Percentiles rank a stretch among this genome's conserved stretches.
Evolutionary conservation across 2,329 filamentous ascomycete species (phyloP).

Genomic region (Daldinia sp.): DNA sequence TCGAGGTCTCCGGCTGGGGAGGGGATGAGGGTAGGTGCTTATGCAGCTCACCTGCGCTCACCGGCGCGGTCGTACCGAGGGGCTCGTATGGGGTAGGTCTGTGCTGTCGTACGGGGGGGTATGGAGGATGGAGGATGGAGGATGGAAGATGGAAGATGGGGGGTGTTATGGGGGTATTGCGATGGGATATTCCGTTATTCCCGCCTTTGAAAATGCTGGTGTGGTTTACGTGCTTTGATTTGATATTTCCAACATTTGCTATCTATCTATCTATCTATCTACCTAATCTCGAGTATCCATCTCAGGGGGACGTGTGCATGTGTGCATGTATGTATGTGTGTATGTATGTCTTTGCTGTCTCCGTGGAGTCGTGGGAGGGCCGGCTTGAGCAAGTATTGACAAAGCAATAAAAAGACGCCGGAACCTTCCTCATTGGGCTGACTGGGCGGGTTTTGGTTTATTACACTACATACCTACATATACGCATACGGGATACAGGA

Average conservation of each 20-base stretch:
- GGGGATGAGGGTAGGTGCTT: neutral
- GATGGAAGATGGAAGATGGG: too few relatives aligned
- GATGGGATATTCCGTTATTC: neutral
- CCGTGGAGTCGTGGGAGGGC: too few relatives aligned
- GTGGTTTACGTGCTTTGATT: neutral
- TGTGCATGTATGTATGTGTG: neutral
- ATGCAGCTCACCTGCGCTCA: constrained; percentile 24
- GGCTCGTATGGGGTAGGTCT: constrained; percentile 18
- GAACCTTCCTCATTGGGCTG: neutral
- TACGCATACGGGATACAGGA: too few relatives aligned
- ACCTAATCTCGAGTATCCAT: too few relatives aligned
- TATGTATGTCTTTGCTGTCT: neutral
- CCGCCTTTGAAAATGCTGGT: too few relatives aligned
- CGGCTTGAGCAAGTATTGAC: constrained; percentile 1
- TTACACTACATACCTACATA: too few relatives aligned
- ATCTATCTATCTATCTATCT: neutral
- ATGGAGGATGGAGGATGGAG: too few relatives aligned
- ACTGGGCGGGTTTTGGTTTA: neutral
- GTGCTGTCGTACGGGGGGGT: neutral
- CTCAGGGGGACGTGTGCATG: neutral
- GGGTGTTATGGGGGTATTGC: neutral
- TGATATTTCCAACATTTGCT: neutral
- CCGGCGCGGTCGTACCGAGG: constrained; percentile 9
- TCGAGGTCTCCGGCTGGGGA: constrained; percentile 16
- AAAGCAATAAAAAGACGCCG: neutral